These are phyloP conservation scores for Moesziomyces sp. DNA, from an alignment of 1,284 basidiomycete genomes.

Conservation along the genomic window DNA sequence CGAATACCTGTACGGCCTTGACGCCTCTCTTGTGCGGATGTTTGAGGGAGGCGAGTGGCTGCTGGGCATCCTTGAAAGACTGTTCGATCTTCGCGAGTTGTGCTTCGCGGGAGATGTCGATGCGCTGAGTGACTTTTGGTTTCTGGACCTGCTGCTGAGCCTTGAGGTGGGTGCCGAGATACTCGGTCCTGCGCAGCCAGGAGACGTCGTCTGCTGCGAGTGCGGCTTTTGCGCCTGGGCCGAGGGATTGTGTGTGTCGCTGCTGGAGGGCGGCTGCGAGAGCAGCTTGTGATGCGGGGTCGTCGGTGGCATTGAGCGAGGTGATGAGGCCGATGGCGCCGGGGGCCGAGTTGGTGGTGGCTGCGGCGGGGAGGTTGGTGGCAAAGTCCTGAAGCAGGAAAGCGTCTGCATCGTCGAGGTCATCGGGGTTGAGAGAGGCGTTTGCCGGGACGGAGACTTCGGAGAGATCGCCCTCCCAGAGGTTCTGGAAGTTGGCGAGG, in stretches of 20 bases:
- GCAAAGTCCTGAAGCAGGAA: constrained; percentile 62
- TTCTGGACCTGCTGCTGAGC: constrained; percentile 47
- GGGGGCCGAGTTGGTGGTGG: constrained; percentile 18
- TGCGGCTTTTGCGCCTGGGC: constrained; percentile 40
- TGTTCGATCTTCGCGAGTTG: constrained; percentile 62
- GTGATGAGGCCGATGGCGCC: constrained; percentile 41
- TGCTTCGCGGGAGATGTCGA: constrained; percentile 58
- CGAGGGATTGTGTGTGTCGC: constrained; percentile 43
- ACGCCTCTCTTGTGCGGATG: constrained; percentile 64
- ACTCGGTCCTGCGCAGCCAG: constrained; percentile 66
- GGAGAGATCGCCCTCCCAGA: constrained; percentile 58
- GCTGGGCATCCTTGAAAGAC: constrained; percentile 57
- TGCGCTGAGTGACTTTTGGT: constrained; percentile 35
- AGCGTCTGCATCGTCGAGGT: constrained; percentile 60
- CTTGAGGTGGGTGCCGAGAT: constrained; percentile 61
- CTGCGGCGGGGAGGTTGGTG: constrained; percentile 28
- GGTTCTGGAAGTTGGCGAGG: constrained; percentile 57
- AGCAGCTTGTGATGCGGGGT: constrained; percentile 26
- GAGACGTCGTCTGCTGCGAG: constrained; percentile 59
- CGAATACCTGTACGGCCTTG: constrained; percentile 58
- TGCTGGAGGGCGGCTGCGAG: constrained; percentile 44
- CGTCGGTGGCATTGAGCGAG: constrained; percentile 34
- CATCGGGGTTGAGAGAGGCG: constrained; percentile 24
- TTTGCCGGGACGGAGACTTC: constrained; percentile 30
- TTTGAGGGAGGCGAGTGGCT: constrained; percentile 45